Percentiles rank a stretch among this genome's conserved stretches.
phyloP scores from a whole-genome alignment of 805 yeast genomes.

The Scheffersomyces amazonensis region DNA sequence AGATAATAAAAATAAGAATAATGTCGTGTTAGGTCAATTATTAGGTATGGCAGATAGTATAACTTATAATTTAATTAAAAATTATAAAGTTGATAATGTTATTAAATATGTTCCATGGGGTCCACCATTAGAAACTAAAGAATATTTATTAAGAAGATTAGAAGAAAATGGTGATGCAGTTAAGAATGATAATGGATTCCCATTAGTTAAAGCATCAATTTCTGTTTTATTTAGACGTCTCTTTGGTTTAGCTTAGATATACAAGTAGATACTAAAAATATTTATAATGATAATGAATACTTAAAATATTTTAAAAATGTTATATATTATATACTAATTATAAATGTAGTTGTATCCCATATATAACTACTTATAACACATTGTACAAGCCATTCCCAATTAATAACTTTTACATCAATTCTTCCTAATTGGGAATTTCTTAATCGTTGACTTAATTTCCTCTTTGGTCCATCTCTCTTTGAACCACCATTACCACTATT shows the following conservation, averaged over 20 bases:
- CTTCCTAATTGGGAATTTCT: background rate
- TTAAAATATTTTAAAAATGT: background rate
- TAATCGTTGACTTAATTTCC: background rate
- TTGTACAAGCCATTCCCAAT: slow-evolving; percentile 71
- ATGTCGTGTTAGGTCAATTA: slow-evolving; percentile 84
- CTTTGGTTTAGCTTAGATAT: slow-evolving; percentile 9
- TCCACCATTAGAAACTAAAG: slow-evolving; percentile 91
- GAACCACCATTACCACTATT: background rate
- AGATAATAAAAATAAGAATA: slow-evolving; percentile 35
- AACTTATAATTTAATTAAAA: slow-evolving; percentile 67
- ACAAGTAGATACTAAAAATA: no score
- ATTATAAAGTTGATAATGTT: slow-evolving; percentile 66
- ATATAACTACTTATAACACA: slow-evolving; percentile 46
- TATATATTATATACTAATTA: slow-evolving; percentile 3
- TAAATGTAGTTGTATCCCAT: slow-evolving; percentile 21
- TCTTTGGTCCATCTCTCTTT: background rate
- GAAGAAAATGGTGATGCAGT: slow-evolving; percentile 97
- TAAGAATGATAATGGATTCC: slow-evolving; percentile 78
- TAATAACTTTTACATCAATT: slow-evolving; percentile 27
- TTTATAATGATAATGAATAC: background rate
- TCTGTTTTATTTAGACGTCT: slow-evolving; percentile 22
- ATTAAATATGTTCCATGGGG: slow-evolving; percentile 98
- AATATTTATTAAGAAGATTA: slow-evolving; percentile 80
- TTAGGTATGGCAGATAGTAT: slow-evolving; percentile 95
- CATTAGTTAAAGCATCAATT: slow-evolving; percentile 56